Conservation (phyloP, 164 flowering plant species). For the Chimonanthus praecox region DNA sequence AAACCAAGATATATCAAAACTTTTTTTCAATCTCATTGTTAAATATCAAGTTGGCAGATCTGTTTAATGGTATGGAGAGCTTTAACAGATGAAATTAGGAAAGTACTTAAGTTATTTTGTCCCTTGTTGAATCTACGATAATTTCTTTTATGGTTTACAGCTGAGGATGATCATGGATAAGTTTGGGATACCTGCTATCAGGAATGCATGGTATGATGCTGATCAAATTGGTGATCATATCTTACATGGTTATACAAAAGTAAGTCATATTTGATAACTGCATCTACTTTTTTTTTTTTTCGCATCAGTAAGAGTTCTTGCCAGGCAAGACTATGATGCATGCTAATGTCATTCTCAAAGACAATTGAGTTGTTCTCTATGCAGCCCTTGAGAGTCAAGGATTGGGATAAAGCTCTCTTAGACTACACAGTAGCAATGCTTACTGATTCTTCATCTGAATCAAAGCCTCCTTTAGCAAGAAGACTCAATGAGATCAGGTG, state of each 20-base stretch:
- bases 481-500: constrained; percentile 74
- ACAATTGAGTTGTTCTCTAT: constrained; percentile 1
- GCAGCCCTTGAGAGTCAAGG: constrained; percentile 78
- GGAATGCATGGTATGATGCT: constrained; percentile 79
- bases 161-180: constrained; percentile 67
- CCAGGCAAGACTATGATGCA: neutral
- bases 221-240: constrained; percentile 50
- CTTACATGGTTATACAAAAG: constrained; percentile 80
- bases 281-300: neutral
- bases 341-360: neutral
- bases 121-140: neutral
- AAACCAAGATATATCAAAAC: neutral
- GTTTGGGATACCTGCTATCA: constrained; percentile 64
- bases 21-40: too few species aligned
- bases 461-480: constrained; percentile 48
- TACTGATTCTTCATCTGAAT: constrained; percentile 38
- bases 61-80: neutral
- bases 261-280: constrained; percentile 9
- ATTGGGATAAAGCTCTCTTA: constrained; percentile 82
- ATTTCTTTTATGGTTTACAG: constrained; percentile 28
- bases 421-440: constrained; percentile 66
- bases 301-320: neutral
- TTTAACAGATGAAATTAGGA: too few species aligned
- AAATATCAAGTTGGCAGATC: neutral
- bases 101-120: neutral